Evolutionary conservation across 257 asterid genomes (phyloP), one percentile per base, ranked within the genome.

Genomic region (Agastache rugosa): DNA sequence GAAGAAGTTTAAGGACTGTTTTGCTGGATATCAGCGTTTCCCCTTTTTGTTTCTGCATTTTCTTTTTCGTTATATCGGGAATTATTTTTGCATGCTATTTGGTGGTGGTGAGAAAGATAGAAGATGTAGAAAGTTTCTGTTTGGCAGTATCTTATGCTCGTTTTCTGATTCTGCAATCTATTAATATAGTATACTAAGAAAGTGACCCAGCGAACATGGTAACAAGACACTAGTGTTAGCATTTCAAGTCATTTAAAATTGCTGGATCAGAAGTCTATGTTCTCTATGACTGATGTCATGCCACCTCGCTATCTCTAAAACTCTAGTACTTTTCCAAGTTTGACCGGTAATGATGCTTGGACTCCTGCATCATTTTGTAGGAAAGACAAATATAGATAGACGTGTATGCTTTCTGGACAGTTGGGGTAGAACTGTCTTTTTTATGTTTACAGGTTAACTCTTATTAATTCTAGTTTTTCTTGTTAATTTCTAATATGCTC

Each of bases 371-470:
- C 29, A 3, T 42, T 42, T 10, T 42, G 48, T 11, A 42, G 16
- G 48, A 11, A 42, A 42, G 48, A 45, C 53, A 45, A 45, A 11
- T 45, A 45, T 45, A 3, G 53, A 45, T 54, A 54, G 31, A 19
- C 61, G 17, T 55, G 62, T 55, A 22, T 23, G 35, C 16, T 55
- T 50, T 71, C 17, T 62, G 29, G 35, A 8, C 64, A 7, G 22
- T 69, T 69, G 56, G 31, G 56, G 34, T 34, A 50, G 22, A 23
- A 35, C 69, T 75, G 67, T 67, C 61, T 6, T 14, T 39, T 76
- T 16, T 3, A 37, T 60, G 42, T 16, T 67, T 60, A 11, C 48
- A 17, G 9, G 17, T 65, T 35, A 16, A n/a, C 20, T 23, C 42
- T 23, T 19, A 59, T 50, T 12, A 34, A 12, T 34, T 66, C 14